Evolutionary conservation across 106 monocot genomes (phyloP), one percentile per base, ranked within the genome.

Genomic region (Iris macrosiphon): DNA sequence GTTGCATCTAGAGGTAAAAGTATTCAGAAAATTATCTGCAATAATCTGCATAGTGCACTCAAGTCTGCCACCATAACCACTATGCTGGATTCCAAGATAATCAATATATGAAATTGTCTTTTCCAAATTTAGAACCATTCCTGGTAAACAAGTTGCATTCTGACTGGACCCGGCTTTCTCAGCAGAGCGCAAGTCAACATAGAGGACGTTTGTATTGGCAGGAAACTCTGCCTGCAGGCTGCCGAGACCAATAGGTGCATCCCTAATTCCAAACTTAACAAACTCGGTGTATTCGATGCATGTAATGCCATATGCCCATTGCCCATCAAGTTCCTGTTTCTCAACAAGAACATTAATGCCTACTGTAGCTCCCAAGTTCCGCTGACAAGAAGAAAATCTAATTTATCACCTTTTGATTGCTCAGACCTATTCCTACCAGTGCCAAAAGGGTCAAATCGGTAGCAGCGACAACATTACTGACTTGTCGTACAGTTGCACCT

Each of bases 41-140:
- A 96, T 89, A 69, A 65, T 96, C 59, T 96, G 95, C 95, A 96
- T 96, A 13, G 95, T 96, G 64, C 89, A 96, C 57, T 96, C 95
- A 62, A 96, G 52, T 68, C 95, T 79, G 32, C 95, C 95, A 46
- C 95, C 95, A 76, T 68, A 77, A 40, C 77, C 66, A 77, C 95
- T 89, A 58, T 52, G 89, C 22, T 76, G 71, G 60, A 80, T 73
- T 20, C 95, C 95, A 60, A 79, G 54, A 67, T 89, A 39, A 62
- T 96, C 85, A 16, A 69, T 72, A 67, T 79, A 96, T 33, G 65
- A 65, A 40, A 96, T 72, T 31, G 79, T 66, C 69, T 96, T 96
- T 59, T 89, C 86, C 52, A 85, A 41, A 69, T 96, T 96, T 47
- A 96, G 59, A 28, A 96, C 82, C 75, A 96, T 89, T 32, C 95